phyloP scores from a whole-genome alignment of 768 basidiomycete genomes.

The Chalciporus pseudorubinellus region DNA sequence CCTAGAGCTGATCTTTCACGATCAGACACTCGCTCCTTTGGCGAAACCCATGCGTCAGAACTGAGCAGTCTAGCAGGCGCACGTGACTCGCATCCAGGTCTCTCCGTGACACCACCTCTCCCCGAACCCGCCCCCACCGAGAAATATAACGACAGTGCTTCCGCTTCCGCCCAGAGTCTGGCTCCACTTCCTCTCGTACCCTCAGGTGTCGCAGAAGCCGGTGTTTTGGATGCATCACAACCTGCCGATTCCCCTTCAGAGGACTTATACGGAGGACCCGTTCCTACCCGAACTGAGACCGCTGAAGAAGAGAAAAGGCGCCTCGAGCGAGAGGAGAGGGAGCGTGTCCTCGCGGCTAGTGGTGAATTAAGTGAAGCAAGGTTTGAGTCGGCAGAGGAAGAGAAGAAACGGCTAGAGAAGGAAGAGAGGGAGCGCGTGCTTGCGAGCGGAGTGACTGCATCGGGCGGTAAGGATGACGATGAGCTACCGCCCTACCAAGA shows the following conservation, averaged over 20 bases:
- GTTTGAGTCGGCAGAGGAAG: conserved; percentile 56
- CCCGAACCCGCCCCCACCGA: conserved; percentile 13
- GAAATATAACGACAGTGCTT: conserved; percentile 8
- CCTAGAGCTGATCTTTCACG: conserved; percentile 53
- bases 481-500: conserved; percentile 47
- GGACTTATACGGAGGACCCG: conserved; percentile 31
- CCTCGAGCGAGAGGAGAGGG: conserved; percentile 53
- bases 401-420: conserved; percentile 62
- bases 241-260: conserved; percentile 24
- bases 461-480: conserved; percentile 31
- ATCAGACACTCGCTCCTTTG: conserved; percentile 79
- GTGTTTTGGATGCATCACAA: background rate
- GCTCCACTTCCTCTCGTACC: conserved; percentile 41
- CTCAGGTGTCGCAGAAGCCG: conserved; percentile 64
- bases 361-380: conserved; percentile 9
- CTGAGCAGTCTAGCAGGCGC: conserved; percentile 50
- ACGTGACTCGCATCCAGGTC: conserved; percentile 30
- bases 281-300: conserved; percentile 39
- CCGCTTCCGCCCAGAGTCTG: conserved; percentile 21
- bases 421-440: conserved; percentile 63
- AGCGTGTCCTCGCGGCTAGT: conserved; percentile 37
- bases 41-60: conserved; percentile 78
- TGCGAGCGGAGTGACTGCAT: conserved; percentile 10
- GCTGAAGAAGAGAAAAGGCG: conserved; percentile 68
- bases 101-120: conserved; percentile 45